Percentiles rank a stretch among this genome's conserved stretches.
phyloP scores from a whole-genome alignment of 2,329 filamentous ascomycete genomes.

The Xylaria digitata region DNA sequence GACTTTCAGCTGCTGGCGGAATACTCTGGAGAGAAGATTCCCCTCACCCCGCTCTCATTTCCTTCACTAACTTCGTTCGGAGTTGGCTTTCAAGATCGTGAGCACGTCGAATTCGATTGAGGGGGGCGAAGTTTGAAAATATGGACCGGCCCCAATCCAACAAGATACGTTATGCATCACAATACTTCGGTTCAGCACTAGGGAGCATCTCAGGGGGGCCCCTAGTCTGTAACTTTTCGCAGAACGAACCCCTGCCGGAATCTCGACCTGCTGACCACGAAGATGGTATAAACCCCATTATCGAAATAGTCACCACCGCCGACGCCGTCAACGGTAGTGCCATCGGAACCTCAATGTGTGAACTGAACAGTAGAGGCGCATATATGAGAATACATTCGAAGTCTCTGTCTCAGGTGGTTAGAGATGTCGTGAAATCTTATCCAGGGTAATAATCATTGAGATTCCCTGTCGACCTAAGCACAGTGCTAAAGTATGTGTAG shows the following conservation, averaged over 20 bases:
- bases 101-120: no score
- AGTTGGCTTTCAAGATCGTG: no score
- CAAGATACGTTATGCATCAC: conserved; percentile 21
- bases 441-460: neutral
- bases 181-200: neutral
- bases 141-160: conserved; percentile 12
- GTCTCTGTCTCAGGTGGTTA: conserved; percentile 3
- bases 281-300: neutral
- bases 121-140: neutral
- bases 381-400: conserved; percentile 27
- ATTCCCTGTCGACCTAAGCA: neutral
- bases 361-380: neutral
- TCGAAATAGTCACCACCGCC: conserved; percentile 17
- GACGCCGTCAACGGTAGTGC: neutral
- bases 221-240: neutral
- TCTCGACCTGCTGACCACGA: neutral
- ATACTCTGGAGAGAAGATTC: no score
- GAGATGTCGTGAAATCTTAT: conserved; percentile 18
- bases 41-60: no score
- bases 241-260: neutral
- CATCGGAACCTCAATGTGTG: neutral
- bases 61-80: no score
- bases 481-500: neutral
- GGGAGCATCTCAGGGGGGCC: neutral
- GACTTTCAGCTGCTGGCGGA: no score